Evolutionary conservation across 305 asterid species (phyloP).

Genomic region (Solanum hybrid): DNA sequence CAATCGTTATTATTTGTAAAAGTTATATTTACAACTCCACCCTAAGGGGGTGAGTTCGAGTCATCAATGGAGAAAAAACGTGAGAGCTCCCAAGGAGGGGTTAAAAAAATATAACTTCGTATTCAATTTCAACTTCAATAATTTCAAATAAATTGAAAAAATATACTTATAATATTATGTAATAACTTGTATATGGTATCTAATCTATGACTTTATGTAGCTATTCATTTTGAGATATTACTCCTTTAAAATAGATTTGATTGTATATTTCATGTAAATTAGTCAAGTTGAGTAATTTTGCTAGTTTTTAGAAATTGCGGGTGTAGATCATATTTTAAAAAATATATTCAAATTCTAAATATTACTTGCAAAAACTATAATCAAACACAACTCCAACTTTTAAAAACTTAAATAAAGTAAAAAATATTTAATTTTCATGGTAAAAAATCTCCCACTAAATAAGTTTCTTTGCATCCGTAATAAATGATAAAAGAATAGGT

Average conservation of each 20-base stretch:
- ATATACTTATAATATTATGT: neutral
- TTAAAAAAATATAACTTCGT: too few species aligned
- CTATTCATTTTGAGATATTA: neutral
- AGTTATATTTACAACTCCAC: neutral
- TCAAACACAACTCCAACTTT: neutral
- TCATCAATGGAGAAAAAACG: neutral
- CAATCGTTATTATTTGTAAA: neutral
- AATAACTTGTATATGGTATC: neutral
- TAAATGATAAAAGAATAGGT: neutral
- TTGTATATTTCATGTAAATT: neutral
- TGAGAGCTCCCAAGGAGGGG: neutral
- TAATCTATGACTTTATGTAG: neutral
- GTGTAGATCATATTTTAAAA: neutral
- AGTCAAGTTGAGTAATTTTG: neutral
- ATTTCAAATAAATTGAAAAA: too few species aligned
- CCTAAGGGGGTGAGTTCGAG: neutral
- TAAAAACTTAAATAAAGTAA: too few species aligned
- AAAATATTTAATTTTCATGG: neutral
- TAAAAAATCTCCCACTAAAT: neutral
- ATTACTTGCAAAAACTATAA: too few species aligned
- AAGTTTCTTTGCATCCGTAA: neutral
- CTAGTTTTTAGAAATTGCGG: neutral
- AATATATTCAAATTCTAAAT: too few species aligned
- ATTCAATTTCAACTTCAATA: neutral
- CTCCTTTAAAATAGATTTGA: neutral